Conservation (phyloP, 768 basidiomycete species). For the Hebeloma cylindrosporum region DNA sequence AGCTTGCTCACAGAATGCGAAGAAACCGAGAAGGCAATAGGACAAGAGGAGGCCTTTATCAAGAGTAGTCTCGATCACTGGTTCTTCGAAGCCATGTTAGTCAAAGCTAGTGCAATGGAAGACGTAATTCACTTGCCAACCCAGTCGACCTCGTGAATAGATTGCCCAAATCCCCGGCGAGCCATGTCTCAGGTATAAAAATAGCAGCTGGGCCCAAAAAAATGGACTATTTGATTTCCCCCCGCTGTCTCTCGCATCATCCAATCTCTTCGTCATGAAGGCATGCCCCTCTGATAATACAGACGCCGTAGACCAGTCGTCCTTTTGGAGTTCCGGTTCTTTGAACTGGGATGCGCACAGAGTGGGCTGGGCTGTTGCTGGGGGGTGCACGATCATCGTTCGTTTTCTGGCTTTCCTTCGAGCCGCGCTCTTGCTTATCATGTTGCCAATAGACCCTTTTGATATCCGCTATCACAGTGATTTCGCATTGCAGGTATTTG, state of each 20-base stretch:
- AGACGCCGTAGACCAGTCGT: slow-evolving; percentile 48
- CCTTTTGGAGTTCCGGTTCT: slow-evolving; percentile 47
- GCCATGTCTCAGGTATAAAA: no score
- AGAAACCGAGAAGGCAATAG: no score
- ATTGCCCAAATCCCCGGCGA: neutral
- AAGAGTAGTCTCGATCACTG: no score
- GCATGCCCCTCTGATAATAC: slow-evolving; percentile 57
- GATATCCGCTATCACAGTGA: slow-evolving; percentile 55
- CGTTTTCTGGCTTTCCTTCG: slow-evolving; percentile 14
- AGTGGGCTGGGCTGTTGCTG: slow-evolving; percentile 75
- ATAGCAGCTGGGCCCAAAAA: no score
- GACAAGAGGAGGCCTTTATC: no score
- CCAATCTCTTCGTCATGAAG: slow-evolving; percentile 1
- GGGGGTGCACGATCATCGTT: slow-evolving; percentile 58
- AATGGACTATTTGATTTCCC: no score
- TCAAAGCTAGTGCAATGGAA: no score
- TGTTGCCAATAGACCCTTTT: slow-evolving; percentile 49
- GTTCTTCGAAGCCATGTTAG: no score
- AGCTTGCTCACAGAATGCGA: no score
- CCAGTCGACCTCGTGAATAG: no score
- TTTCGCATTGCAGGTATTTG: slow-evolving; percentile 63
- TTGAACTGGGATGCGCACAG: slow-evolving; percentile 62
- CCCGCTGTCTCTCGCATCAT: neutral
- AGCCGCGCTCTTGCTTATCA: neutral
- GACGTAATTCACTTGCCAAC: neutral